Evolutionary conservation across 2,329 filamentous ascomycete genomes (phyloP).

Genomic region (Beauveria pseudobassiana): DNA sequence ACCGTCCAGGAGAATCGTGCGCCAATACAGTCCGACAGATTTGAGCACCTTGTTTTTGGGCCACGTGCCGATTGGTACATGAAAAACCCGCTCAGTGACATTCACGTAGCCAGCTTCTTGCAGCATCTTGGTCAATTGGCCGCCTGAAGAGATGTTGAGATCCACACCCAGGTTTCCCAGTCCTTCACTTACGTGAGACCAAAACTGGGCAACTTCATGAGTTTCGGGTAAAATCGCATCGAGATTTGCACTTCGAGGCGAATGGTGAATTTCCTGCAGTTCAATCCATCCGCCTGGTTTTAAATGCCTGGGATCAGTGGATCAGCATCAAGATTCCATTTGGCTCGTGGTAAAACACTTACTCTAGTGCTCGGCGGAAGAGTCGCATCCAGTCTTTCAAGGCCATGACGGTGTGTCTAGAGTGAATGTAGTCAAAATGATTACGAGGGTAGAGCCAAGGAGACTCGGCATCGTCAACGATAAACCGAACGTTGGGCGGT

Average conservation of each 20-base stretch:
- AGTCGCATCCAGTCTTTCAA: constrained; percentile 48
- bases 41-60: constrained; percentile 44
- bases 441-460: constrained; percentile 47
- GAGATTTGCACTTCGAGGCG: constrained; percentile 35
- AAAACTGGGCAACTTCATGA: constrained; percentile 39
- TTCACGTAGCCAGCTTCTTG: constrained; percentile 45
- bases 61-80: constrained; percentile 49
- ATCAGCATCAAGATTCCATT: not conserved
- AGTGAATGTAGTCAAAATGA: constrained; percentile 54
- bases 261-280: constrained; percentile 46
- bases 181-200: constrained; percentile 37
- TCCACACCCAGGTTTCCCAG: constrained; percentile 38
- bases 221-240: constrained; percentile 29
- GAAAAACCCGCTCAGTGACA: constrained; percentile 40
- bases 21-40: constrained; percentile 44
- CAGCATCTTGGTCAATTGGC: constrained; percentile 36
- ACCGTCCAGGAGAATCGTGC: constrained; percentile 41
- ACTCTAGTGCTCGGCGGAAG: constrained; percentile 40
- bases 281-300: constrained; percentile 50
- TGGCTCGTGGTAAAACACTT: constrained; percentile 15
- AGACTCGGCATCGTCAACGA: constrained; percentile 51
- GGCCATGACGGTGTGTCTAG: constrained; percentile 48
- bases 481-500: constrained; percentile 48
- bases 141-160: constrained; percentile 34
- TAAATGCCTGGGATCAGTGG: constrained; percentile 32